Conservation (phyloP, 2,329 filamentous ascomycete species). For the Pyrenochaeta sp. region DNA sequence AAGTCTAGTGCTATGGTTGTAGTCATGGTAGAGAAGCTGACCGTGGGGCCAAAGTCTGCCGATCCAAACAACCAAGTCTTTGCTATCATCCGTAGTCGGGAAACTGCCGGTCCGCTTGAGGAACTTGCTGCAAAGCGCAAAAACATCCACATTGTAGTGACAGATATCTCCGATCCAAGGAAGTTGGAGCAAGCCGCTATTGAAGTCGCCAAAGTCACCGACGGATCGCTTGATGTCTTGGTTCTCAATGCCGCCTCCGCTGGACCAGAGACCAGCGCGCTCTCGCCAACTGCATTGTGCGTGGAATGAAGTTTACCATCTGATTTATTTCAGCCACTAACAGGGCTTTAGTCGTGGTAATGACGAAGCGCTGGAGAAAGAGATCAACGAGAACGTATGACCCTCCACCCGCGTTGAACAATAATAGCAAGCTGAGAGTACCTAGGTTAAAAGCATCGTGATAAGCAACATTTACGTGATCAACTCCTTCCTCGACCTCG, state of each 20-base stretch:
- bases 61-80: slow-evolving; percentile 22
- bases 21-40: slow-evolving; percentile 7
- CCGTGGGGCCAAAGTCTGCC: slow-evolving; percentile 7
- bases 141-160: slow-evolving; percentile 19
- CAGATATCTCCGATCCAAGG: slow-evolving; percentile 12
- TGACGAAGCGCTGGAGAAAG: slow-evolving; percentile 42
- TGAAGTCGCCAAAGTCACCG: slow-evolving; percentile 15
- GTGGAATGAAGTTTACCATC: not conserved
- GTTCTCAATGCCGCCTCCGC: slow-evolving; percentile 20
- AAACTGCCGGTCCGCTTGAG: slow-evolving; percentile 16
- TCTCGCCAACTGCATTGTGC: slow-evolving; percentile 15
- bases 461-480: slow-evolving; percentile 61
- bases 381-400: slow-evolving; percentile 25
- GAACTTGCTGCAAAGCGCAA: slow-evolving; percentile 16
- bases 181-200: slow-evolving; percentile 14
- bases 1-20: slow-evolving; percentile 7
- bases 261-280: slow-evolving; percentile 13
- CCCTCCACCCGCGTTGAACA: slow-evolving; percentile 5
- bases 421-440: not conserved
- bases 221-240: slow-evolving; percentile 17
- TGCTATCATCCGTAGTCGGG: slow-evolving; percentile 17
- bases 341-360: slow-evolving; percentile 10
- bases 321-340: slow-evolving; percentile 4
- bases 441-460: slow-evolving; percentile 55
- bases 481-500: slow-evolving; percentile 60